Conservation (phyloP, 306 rosid genomes). For the Acacia melanoxylon region DNA sequence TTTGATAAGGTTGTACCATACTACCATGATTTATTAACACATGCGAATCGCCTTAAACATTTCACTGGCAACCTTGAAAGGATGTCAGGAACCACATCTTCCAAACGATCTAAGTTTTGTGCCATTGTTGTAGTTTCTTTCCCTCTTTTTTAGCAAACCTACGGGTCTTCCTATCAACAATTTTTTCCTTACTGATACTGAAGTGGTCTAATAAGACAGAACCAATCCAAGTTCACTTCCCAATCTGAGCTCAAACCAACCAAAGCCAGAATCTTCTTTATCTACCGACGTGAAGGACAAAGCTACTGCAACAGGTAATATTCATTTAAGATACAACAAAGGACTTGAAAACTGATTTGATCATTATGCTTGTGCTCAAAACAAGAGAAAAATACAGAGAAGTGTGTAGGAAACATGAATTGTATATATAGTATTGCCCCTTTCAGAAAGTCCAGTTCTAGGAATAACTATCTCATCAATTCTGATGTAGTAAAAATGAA, state of each 20-base stretch:
- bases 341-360: neutral
- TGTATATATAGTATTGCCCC: neutral
- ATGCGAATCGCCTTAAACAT: neutral
- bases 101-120: neutral
- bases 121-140: constrained; percentile 1
- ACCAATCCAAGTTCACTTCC: neutral
- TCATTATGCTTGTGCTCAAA: neutral
- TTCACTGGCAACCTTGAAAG: constrained; percentile 13
- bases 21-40: neutral
- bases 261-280: neutral
- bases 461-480: neutral
- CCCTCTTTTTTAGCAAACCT: neutral
- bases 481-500: neutral
- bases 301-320: neutral
- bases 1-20: neutral
- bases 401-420: neutral
- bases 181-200: neutral
- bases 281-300: neutral
- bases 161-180: neutral
- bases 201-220: neutral
- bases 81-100: constrained; percentile 1
- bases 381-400: neutral
- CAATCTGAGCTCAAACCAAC: neutral
- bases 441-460: neutral
- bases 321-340: neutral